Evolutionary conservation across 2,329 filamentous ascomycete species (phyloP).

Genomic region (Exutisphaerella laricina): DNA sequence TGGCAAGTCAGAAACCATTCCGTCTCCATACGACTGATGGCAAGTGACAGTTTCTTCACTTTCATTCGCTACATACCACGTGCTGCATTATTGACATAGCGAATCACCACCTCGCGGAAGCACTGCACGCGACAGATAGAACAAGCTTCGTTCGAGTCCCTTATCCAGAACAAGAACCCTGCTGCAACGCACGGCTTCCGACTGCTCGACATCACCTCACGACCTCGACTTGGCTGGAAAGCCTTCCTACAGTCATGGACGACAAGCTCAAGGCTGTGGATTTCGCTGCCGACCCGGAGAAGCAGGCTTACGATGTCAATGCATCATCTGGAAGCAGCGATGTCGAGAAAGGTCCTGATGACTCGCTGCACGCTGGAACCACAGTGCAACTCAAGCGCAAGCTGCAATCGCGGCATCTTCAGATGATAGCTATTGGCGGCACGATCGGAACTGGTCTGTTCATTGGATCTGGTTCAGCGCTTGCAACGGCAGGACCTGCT

Average conservation of each 20-base stretch:
- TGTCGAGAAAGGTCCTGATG: constrained; percentile 15
- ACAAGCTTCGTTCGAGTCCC: neutral
- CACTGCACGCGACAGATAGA: neutral
- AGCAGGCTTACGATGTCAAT: constrained; percentile 11
- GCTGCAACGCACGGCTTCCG: neutral
- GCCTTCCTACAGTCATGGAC: neutral
- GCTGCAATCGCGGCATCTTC: constrained; percentile 33
- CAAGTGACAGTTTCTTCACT: neutral
- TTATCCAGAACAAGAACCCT: neutral
- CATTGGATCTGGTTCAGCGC: constrained; percentile 37
- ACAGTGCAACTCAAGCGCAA: constrained; percentile 33
- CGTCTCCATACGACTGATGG: constrained; percentile 1
- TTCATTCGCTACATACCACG: constrained; percentile 5
- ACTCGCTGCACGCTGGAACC: constrained; percentile 18
- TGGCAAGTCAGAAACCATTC: constrained; percentile 1
- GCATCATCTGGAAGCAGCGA: constrained; percentile 14
- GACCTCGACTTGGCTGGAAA: neutral
- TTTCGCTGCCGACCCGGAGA: constrained; percentile 5
- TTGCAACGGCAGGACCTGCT: constrained; percentile 38
- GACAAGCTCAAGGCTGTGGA: constrained; percentile 15
- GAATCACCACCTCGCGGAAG: neutral
- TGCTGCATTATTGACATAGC: neutral
- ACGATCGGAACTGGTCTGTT: constrained; percentile 37
- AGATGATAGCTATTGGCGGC: constrained; percentile 36
- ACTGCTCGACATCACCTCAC: neutral